phyloP scores from a whole-genome alignment of 2,329 filamentous ascomycete species.

The Trichothecium sympodiale region DNA sequence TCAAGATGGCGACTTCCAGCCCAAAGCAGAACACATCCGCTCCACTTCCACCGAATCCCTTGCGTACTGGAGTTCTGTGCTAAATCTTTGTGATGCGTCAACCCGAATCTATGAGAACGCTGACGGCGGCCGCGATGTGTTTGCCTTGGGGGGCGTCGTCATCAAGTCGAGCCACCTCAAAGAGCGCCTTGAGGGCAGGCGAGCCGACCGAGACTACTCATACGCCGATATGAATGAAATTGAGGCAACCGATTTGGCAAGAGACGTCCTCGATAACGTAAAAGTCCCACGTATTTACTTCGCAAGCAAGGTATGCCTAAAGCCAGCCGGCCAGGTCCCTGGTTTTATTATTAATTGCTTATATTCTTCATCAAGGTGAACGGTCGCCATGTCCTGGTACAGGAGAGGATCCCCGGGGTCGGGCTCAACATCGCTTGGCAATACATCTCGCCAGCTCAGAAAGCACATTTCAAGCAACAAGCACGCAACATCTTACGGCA shows the following conservation, averaged over 20 bases:
- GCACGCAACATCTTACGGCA: slow-evolving; percentile 19
- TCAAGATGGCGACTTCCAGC: slow-evolving; percentile 7
- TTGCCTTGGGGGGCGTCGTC: slow-evolving; percentile 27
- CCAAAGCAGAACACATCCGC: slow-evolving; percentile 11
- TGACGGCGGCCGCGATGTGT: slow-evolving; percentile 26
- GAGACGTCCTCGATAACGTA: slow-evolving; percentile 13
- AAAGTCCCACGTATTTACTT: slow-evolving; percentile 26
- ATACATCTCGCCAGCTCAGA: slow-evolving; percentile 21
- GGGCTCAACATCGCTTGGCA: slow-evolving; percentile 22
- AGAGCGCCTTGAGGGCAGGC: too few relatives aligned
- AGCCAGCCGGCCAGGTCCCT: too few relatives aligned
- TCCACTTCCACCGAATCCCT: slow-evolving; percentile 13
- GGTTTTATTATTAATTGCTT: too few relatives aligned
- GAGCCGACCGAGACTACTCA: slow-evolving; percentile 20
- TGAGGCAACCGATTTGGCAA: slow-evolving; percentile 20
- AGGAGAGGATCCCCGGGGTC: slow-evolving; percentile 26
- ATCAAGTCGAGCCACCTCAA: slow-evolving; percentile 25
- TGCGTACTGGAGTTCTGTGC: slow-evolving; percentile 19
- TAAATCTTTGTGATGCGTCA: slow-evolving; percentile 17
- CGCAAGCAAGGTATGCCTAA: slow-evolving; percentile 22
- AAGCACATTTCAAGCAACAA: slow-evolving; percentile 21
- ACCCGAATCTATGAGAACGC: slow-evolving; percentile 19
- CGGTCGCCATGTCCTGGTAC: slow-evolving; percentile 21
- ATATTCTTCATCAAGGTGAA: slow-evolving; percentile 21
- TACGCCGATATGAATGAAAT: slow-evolving; percentile 29